A percentile compares a stretch with the other conserved stretches of the same genome.
These are phyloP conservation scores for Lachnellula suecica DNA, from an alignment of 2,329 filamentous ascomycete genomes.

Conservation along the genomic window DNA sequence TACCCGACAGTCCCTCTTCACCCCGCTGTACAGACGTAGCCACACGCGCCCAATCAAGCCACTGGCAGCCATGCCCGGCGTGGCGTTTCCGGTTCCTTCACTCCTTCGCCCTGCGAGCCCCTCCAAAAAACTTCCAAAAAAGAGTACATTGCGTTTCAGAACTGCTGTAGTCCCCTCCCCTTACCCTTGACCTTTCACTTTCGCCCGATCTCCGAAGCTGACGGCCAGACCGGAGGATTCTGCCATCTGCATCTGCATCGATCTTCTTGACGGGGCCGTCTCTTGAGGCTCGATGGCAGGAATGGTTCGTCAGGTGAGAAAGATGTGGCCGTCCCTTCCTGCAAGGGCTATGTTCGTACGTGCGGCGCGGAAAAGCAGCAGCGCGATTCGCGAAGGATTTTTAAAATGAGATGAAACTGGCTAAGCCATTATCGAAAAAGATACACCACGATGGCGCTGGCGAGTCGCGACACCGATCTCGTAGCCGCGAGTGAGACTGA, in stretches of 20 bases:
- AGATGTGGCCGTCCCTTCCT: background rate
- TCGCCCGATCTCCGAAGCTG: background rate
- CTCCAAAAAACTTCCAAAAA: background rate
- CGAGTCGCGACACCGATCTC: background rate
- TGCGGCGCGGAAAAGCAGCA: background rate
- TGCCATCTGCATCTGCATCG: background rate
- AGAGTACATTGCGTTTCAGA: background rate
- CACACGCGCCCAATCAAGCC: background rate
- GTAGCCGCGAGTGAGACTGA: background rate
- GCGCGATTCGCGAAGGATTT: background rate
- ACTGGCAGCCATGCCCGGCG: background rate
- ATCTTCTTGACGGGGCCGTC: background rate
- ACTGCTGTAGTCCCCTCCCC: background rate
- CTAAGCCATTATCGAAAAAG: conserved; percentile 13
- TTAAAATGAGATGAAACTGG: background rate
- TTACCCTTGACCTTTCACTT: background rate
- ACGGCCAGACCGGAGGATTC: background rate
- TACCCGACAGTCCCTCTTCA: background rate
- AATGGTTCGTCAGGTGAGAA: background rate
- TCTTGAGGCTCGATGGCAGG: background rate
- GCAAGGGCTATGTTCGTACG: background rate
- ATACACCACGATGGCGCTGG: background rate
- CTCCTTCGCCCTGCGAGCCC: background rate
- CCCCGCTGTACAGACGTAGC: background rate
- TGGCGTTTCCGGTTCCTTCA: background rate